Base-by-base conservation (phyloP, 2,329 filamentous ascomycete species). In the Colletotrichum sp. region DNA sequence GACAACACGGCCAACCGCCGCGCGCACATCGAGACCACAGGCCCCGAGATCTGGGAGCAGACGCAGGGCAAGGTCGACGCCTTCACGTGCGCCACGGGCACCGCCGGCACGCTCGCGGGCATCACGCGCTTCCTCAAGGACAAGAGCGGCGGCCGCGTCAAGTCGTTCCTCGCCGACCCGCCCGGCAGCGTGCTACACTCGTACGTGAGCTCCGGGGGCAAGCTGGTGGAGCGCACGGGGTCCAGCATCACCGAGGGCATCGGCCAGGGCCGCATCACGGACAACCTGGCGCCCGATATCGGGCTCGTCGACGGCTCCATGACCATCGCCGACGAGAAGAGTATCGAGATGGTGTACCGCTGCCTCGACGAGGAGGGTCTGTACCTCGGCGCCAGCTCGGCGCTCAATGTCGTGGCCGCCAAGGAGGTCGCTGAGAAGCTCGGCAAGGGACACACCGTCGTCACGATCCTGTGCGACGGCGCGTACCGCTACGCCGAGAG, bases 211-310 rank as follows among this genome's bases (percentile, higher is more conserved):
- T 96, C 93, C 18, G 95, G 95, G 15, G 96, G 96, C 51, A 93
- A 94, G 82, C 87, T 98, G 69, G 87, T 87, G n/a, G 96, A 98
- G 81, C 90, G 97, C 65, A 87, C 87, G 4, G 97, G 97, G 12
- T 93, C 94, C 69, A 97, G 94, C 80, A 98, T 99, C 85, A 99
- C 97, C 4, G 97, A 99, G 86, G 97, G 97, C 29, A 99, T 99
- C 80, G 97, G 97, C 24, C 97, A 98, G 86, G 97, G 97, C 47
- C 93, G 97, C 66, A 91, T 99, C 66, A 99, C 97, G n/a, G 95
- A 98, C 81, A 99, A 99, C 84, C 86, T 99, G 76, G 88, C 91
- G 84, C 94, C 94, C 6, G 97, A 99, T 80, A 90, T 99, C 72
- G 93, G 89, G 74, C 87, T 98, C 58, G 81, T 98, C 18, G 97